These are phyloP conservation scores for Acacia concinna DNA, from an alignment of 331 rosid genomes.

Conservation along the genomic window DNA sequence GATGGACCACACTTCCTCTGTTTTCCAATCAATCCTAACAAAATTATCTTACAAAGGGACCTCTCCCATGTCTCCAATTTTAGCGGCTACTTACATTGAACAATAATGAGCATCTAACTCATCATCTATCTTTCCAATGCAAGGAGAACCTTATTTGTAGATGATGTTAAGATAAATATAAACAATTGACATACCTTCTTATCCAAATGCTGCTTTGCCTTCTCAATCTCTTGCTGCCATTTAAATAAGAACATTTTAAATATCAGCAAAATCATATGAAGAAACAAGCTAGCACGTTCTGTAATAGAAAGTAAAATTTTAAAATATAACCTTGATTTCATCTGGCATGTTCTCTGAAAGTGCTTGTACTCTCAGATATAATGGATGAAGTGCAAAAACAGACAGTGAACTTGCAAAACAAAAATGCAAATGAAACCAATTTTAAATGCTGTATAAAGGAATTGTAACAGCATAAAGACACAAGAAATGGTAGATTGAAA, in stretches of 20 bases:
- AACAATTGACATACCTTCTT: conserved; percentile 61
- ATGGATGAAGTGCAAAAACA: conserved; percentile 92
- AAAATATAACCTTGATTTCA: conserved; percentile 70
- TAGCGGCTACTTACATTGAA: background rate
- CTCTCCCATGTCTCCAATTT: background rate
- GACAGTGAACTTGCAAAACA: conserved; percentile 87
- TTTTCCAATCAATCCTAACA: background rate
- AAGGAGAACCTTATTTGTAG: conserved; percentile 4
- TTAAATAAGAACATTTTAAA: conserved; percentile 31
- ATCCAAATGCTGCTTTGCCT: conserved; percentile 67
- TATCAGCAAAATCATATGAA: conserved; percentile 12
- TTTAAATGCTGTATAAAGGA: conserved; percentile 13
- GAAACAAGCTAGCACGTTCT: background rate
- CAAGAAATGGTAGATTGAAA: background rate
- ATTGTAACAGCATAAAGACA: conserved; percentile 12
- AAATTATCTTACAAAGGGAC: background rate
- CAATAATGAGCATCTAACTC: conserved; percentile 14
- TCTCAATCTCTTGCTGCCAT: conserved; percentile 82
- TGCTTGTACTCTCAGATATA: conserved; percentile 88
- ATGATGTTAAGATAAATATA: conserved; percentile 19
- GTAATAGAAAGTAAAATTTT: conserved; percentile 22
- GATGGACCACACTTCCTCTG: background rate
- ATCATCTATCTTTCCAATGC: conserved; percentile 11
- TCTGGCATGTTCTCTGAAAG: conserved; percentile 73
- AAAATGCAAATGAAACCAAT: conserved; percentile 14